phyloP scores from a whole-genome alignment of 371 early-diverging fungal genomes.

The Rhizomucor miehei region DNA sequence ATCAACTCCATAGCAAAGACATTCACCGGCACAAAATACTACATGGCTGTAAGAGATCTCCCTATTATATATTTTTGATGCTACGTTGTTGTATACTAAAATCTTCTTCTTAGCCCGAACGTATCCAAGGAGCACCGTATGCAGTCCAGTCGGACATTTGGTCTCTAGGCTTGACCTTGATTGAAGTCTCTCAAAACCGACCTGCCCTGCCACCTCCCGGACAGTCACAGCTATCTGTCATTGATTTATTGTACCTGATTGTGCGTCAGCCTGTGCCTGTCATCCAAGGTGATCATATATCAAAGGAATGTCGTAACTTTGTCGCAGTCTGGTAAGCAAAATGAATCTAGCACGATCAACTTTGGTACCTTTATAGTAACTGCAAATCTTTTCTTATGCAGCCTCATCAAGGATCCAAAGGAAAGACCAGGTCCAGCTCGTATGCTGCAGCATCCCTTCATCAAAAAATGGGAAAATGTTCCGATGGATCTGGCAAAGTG shows the following conservation, averaged over 20 bases:
- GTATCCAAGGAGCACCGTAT: constrained; percentile 89
- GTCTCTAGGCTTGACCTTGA: constrained; percentile 89
- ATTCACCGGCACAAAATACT: constrained; percentile 94
- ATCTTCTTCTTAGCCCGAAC: constrained; percentile 70
- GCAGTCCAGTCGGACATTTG: constrained; percentile 92
- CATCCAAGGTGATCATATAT: constrained; percentile 56
- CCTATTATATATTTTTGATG: too few species aligned
- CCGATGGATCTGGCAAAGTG: constrained; percentile 47
- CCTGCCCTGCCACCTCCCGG: constrained; percentile 82
- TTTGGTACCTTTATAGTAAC: not conserved
- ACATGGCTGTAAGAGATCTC: constrained; percentile 81
- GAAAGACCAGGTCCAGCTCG: constrained; percentile 76
- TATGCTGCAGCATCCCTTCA: constrained; percentile 69
- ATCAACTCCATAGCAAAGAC: constrained; percentile 92
- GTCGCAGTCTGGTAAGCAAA: constrained; percentile 62
- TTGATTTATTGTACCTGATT: constrained; percentile 90
- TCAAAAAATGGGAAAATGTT: constrained; percentile 47
- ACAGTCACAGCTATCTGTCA: constrained; percentile 65
- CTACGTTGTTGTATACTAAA: constrained; percentile 11
- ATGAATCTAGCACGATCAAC: too few species aligned
- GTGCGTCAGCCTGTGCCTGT: constrained; percentile 83
- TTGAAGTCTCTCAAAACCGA: constrained; percentile 88
- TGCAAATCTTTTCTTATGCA: constrained; percentile 30
- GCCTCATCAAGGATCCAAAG: constrained; percentile 77
- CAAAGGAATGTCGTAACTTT: constrained; percentile 73